A percentile compares a stretch with the other conserved stretches of the same genome.
These are phyloP conservation scores for Serpula lacrymans DNA, from an alignment of 768 basidiomycete species.

Conservation along the genomic window DNA sequence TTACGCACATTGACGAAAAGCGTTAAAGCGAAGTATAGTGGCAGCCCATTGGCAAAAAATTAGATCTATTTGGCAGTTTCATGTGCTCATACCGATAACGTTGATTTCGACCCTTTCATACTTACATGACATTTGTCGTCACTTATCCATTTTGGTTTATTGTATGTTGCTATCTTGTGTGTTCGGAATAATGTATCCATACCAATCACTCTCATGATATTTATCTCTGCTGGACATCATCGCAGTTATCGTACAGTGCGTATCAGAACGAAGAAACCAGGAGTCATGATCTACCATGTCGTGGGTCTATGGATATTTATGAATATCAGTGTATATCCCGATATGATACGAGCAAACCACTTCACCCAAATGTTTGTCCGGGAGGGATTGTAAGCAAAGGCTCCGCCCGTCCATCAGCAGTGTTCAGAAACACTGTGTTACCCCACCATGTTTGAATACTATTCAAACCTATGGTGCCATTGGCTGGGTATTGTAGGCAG, in stretches of 20 bases:
- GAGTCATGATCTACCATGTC: not conserved
- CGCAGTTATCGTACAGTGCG: not conserved
- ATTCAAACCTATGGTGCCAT: slow-evolving; percentile 54
- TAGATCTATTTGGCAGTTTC: too few species aligned
- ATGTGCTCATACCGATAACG: too few species aligned
- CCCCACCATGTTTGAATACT: slow-evolving; percentile 71
- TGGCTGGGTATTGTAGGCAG: slow-evolving; percentile 57
- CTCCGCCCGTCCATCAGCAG: slow-evolving; percentile 22
- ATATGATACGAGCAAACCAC: too few species aligned
- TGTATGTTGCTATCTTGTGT: too few species aligned
- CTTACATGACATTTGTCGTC: too few species aligned
- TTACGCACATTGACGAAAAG: slow-evolving; percentile 39
- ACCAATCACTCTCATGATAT: too few species aligned
- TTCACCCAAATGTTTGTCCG: slow-evolving; percentile 25
- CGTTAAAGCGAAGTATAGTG: slow-evolving; percentile 29
- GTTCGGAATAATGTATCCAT: too few species aligned
- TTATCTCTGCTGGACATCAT: too few species aligned
- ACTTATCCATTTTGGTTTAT: too few species aligned
- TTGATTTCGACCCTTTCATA: too few species aligned
- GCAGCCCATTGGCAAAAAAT: slow-evolving; percentile 6
- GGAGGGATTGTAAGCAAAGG: slow-evolving; percentile 9
- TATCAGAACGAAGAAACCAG: too few species aligned
- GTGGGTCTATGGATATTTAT: not conserved
- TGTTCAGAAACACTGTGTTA: slow-evolving; percentile 40
- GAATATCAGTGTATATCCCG: not conserved